These are phyloP conservation scores for Boletellus emodensis DNA, from an alignment of 768 basidiomycete genomes.

Conservation along the genomic window DNA sequence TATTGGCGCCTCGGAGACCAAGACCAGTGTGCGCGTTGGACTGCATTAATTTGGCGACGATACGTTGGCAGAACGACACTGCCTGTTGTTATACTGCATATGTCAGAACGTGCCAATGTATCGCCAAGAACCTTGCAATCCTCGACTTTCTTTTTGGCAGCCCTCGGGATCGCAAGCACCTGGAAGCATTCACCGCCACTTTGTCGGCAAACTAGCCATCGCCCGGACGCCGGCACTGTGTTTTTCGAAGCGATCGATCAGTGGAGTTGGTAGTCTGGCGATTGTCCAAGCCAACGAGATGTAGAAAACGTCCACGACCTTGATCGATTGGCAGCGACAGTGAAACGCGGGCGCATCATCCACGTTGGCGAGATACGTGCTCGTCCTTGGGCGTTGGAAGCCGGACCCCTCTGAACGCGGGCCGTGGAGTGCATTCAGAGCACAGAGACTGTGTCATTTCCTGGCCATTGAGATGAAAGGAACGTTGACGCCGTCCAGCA, in stretches of 20 bases:
- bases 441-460: not conserved
- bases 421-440: no score
- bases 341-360: no score
- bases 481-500: not conserved
- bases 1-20: not conserved
- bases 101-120: slow-evolving; percentile 2
- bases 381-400: no score
- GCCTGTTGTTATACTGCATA: not conserved
- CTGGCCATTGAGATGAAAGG: not conserved
- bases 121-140: not conserved
- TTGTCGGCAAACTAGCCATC: slow-evolving; percentile 7
- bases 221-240: not conserved
- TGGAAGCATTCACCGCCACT: not conserved
- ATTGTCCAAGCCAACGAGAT: not conserved
- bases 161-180: not conserved
- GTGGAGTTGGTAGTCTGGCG: not conserved
- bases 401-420: no score
- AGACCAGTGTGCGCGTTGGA: not conserved
- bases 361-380: no score
- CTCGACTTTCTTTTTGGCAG: not conserved
- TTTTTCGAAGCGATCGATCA: not conserved
- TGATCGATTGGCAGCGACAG: no score
- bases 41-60: not conserved
- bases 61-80: slow-evolving; percentile 2
- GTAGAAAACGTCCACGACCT: not conserved